Evolutionary conservation across 2,329 filamentous ascomycete genomes (phyloP), one percentile per base, ranked within the genome.

Genomic region (Fusarium sp.): DNA sequence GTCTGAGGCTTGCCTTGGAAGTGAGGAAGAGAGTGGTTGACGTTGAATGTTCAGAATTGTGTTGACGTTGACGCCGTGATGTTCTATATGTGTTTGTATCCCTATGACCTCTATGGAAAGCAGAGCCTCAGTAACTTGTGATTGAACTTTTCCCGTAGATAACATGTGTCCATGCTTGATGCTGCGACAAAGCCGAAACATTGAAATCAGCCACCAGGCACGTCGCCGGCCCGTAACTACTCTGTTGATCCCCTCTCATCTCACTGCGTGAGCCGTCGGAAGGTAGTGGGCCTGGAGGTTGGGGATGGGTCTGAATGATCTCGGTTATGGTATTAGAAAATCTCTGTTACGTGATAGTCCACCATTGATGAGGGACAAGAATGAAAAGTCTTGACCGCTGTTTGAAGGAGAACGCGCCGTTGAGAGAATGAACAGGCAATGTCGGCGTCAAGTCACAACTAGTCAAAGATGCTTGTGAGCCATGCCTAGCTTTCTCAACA

Each of bases 1-100:
- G 18, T 75, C 77, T 76, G 73, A 80, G 79, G 83, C 82, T 81
- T 77, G 72, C 81, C 79, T 75, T 74, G 78, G 83, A 67, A 67
- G 82, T 77, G 83, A 87, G 77, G 87, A 88, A 87, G 85, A 84
- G 31, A 13, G 8, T 9, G 3, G 20, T 23, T 6, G 3, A 25
- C 5, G 23, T 25, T 25, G 25, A 27, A 27, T 27, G 25, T 27
- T 7, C 7, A 27, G 25, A 9, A 27, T 27, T 9, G 7, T 27
- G 25, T 27, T 27, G 25, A 27, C 23, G 6, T 7, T 25, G 5
- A 7, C 6, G 6, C 4, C 1, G 25, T 25, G 5, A 25, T 7
- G 25, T 25, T 25, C 6, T 6, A 7, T 7, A 25, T 25, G 25
- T 25, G 5, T 1, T 7, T 27, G 7, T 2, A 27, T 27, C 25